Evolutionary conservation across 83 land plant genomes (phyloP).

Genomic region (Picea abies): DNA sequence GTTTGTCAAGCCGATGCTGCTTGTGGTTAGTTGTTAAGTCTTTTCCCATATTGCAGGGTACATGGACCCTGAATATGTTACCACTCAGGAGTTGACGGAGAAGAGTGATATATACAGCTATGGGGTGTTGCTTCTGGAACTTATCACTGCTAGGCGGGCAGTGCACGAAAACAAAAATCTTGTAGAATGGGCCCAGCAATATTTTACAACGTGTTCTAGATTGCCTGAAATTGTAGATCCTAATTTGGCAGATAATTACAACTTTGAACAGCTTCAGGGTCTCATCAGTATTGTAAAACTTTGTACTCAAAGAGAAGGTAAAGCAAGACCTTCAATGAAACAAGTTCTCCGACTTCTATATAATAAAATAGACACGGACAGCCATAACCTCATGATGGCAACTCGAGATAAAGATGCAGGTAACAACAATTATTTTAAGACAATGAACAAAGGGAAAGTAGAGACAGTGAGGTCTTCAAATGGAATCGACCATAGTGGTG

Average conservation of each 20-base stretch:
- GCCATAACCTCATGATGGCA: conserved; percentile 30
- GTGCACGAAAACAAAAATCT: conserved; percentile 70
- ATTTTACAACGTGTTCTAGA: conserved; percentile 34
- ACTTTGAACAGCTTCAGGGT: conserved; percentile 60
- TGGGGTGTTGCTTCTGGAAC: conserved; percentile 82
- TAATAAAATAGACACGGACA: conserved; percentile 49
- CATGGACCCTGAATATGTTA: conserved; percentile 88
- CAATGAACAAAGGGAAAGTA: conserved; percentile 26
- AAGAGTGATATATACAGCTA: conserved; percentile 96
- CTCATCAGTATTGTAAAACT: conserved; percentile 48
- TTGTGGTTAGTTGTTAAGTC: neutral
- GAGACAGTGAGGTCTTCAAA: conserved; percentile 22
- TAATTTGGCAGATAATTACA: conserved; percentile 37
- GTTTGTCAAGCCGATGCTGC: neutral
- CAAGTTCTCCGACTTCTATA: conserved; percentile 66
- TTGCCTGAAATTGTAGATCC: conserved; percentile 71
- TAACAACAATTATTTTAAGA: conserved; percentile 15
- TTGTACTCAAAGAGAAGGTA: conserved; percentile 77
- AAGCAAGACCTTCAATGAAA: conserved; percentile 66
- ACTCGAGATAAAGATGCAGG: conserved; percentile 42
- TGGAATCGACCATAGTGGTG: conserved; percentile 36
- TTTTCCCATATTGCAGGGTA: conserved; percentile 50
- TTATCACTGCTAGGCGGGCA: conserved; percentile 75
- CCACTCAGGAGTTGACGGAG: conserved; percentile 78
- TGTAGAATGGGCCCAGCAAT: conserved; percentile 76